Conservation (phyloP, 2,329 filamentous ascomycete genomes). For the Teratosphaeria gauchensis region DNA sequence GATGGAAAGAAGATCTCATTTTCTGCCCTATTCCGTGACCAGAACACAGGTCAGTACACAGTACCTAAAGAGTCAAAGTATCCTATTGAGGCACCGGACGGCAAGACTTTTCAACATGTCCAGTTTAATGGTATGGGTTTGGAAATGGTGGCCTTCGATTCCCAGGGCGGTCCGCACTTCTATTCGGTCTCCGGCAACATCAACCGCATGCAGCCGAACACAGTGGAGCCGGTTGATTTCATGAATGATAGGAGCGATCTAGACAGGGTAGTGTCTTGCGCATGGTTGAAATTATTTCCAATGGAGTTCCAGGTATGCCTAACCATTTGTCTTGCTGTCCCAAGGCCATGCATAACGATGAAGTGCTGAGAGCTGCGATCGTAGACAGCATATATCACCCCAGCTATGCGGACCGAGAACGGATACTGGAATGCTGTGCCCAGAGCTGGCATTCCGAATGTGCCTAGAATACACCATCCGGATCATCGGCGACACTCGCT, state of each 20-base stretch:
- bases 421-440: constrained; percentile 56
- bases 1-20: constrained; percentile 64
- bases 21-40: constrained; percentile 59
- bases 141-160: constrained; percentile 77
- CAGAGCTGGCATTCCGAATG: constrained; percentile 44
- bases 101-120: constrained; percentile 65
- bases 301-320: constrained; percentile 21
- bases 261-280: constrained; percentile 68
- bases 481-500: constrained; percentile 62
- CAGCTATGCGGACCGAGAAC: constrained; percentile 29
- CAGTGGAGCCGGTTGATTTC: constrained; percentile 25
- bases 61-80: constrained; percentile 63
- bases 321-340: background rate
- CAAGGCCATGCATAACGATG: background rate
- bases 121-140: constrained; percentile 69
- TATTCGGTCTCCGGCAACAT: constrained; percentile 61
- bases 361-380: constrained; percentile 2
- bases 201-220: constrained; percentile 57
- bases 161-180: constrained; percentile 66
- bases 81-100: constrained; percentile 52
- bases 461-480: constrained; percentile 64
- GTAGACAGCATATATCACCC: constrained; percentile 22
- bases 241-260: constrained; percentile 42
- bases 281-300: constrained; percentile 57
- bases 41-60: constrained; percentile 62